Evolutionary conservation across 2,329 filamentous ascomycete species (phyloP).

Genomic region (Parascedosporium putredinis): DNA sequence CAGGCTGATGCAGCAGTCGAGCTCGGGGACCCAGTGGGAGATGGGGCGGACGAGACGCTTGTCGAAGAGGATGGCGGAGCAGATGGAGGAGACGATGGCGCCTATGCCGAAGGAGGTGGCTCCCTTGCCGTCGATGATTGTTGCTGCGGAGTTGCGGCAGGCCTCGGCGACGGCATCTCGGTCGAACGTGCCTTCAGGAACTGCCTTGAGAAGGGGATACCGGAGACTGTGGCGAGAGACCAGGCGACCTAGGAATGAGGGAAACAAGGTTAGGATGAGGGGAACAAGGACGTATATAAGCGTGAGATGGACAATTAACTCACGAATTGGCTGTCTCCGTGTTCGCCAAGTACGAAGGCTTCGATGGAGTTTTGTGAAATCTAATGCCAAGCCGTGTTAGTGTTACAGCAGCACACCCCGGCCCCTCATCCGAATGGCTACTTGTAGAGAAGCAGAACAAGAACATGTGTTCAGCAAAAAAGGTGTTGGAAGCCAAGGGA

Average conservation of each 20-base stretch:
- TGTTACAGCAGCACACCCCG: no score
- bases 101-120: slow-evolving; percentile 9
- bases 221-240: slow-evolving; percentile 6
- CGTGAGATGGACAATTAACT: neutral
- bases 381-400: neutral
- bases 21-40: slow-evolving; percentile 7
- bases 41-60: slow-evolving; percentile 8
- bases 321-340: slow-evolving; percentile 9
- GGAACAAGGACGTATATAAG: neutral
- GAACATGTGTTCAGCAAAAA: no score
- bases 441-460: neutral
- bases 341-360: slow-evolving; percentile 6
- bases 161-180: neutral
- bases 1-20: slow-evolving; percentile 6
- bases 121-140: slow-evolving; percentile 8
- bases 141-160: slow-evolving; percentile 7
- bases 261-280: neutral
- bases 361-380: slow-evolving; percentile 8
- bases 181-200: slow-evolving; percentile 3
- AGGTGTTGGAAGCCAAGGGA: no score
- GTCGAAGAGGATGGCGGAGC: slow-evolving; percentile 8
- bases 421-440: no score
- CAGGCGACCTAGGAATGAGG: slow-evolving; percentile 4
- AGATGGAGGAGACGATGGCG: slow-evolving; percentile 7
- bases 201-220: slow-evolving; percentile 4